Percentiles rank a stretch among this genome's conserved stretches.
Conservation (phyloP, 2,329 filamentous ascomycete genomes). For the Neofusicoccum umdonicola region DNA sequence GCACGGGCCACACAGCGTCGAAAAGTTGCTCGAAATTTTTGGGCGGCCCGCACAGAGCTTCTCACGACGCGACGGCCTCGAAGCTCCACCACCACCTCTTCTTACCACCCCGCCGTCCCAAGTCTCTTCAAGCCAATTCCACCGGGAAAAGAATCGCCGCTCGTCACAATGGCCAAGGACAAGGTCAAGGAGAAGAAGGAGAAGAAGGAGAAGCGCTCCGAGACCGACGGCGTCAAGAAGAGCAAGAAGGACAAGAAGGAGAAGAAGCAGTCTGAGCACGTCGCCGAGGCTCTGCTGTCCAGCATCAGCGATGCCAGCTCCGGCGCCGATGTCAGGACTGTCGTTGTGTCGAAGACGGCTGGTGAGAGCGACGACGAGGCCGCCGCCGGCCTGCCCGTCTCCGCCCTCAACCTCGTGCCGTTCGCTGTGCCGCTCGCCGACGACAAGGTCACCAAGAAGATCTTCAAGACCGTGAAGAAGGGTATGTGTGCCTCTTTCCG, state of each 20-base stretch:
- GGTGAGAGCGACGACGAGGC: conserved; percentile 60
- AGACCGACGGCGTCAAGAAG: conserved; percentile 39
- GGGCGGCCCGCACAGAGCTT: conserved; percentile 12
- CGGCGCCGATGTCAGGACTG: conserved; percentile 4
- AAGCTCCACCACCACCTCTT: conserved; percentile 5
- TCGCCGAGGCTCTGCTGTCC: conserved; percentile 55
- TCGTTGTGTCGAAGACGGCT: conserved; percentile 58
- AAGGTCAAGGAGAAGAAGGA: conserved; percentile 51
- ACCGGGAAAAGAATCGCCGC: not conserved
- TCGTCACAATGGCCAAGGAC: conserved; percentile 33
- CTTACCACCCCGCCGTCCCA: not conserved
- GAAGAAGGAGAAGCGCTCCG: conserved; percentile 68
- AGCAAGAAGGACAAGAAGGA: conserved; percentile 47
- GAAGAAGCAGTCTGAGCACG: conserved; percentile 35
- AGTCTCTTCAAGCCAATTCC: not conserved
- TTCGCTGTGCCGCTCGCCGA: conserved; percentile 80
- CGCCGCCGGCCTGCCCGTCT: conserved; percentile 43
- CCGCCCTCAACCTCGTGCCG: conserved; percentile 64
- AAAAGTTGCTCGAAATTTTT: conserved; percentile 17
- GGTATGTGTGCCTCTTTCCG: conserved; percentile 39
- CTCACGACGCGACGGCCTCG: conserved; percentile 5
- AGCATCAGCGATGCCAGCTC: conserved; percentile 53
- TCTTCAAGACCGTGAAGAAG: conserved; percentile 64
- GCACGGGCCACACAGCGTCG: not conserved
- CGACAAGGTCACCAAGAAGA: conserved; percentile 69